phyloP scores from a whole-genome alignment of 805 yeast species.

The Candida xiaguanensis region DNA sequence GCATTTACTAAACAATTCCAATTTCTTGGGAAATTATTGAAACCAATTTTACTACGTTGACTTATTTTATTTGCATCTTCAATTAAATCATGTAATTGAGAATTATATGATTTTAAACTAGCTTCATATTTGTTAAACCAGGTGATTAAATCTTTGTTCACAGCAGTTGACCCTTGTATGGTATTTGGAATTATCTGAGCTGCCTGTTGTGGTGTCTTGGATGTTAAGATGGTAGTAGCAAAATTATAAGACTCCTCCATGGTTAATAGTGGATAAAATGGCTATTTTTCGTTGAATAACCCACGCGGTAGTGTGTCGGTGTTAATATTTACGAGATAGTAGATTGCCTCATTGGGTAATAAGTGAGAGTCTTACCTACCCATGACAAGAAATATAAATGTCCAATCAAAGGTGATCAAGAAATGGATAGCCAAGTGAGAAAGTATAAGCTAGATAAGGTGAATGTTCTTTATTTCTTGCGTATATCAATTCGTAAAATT shows the following conservation, averaged over 20 bases:
- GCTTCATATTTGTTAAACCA: conserved; percentile 29
- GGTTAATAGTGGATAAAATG: not conserved
- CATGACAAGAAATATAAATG: too few species aligned
- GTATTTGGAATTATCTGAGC: conserved; percentile 36
- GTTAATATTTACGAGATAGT: not conserved
- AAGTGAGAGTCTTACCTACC: too few species aligned
- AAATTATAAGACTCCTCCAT: conserved; percentile 10
- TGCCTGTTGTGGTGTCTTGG: conserved; percentile 40
- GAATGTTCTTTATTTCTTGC: too few species aligned
- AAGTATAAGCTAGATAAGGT: too few species aligned
- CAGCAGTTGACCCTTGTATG: conserved; percentile 23
- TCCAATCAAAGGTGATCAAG: too few species aligned
- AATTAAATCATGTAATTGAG: conserved; percentile 49
- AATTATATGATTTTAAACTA: conserved; percentile 34
- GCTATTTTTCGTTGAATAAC: not conserved
- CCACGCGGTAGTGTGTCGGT: conserved; percentile 1
- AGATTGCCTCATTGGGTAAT: not conserved
- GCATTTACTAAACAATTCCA: conserved; percentile 47
- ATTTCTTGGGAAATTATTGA: conserved; percentile 40
- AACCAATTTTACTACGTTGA: conserved; percentile 25
- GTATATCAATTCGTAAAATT: not conserved
- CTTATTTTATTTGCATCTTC: conserved; percentile 27
- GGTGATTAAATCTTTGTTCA: conserved; percentile 26
- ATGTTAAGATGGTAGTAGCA: conserved; percentile 36
- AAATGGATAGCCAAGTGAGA: too few species aligned